Evolutionary conservation across 2,329 filamentous ascomycete species (phyloP).

Genomic region (Sclerotinia subarctica): DNA sequence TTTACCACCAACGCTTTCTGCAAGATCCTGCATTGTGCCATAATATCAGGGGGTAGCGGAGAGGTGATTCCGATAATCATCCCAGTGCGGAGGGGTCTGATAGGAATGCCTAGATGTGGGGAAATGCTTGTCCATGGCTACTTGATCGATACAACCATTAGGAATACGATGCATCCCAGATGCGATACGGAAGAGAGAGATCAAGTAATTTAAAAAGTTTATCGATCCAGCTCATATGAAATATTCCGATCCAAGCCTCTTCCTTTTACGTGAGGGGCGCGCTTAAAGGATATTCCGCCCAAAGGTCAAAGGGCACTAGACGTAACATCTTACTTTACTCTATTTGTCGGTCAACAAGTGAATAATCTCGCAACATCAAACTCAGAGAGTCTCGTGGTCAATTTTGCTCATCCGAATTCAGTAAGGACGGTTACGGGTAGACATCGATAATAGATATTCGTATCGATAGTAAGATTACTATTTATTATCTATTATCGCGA

Average conservation of each 20-base stretch:
- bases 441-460: not conserved
- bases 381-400: conserved; percentile 5
- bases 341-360: conserved; percentile 2
- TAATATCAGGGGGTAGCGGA: conserved; percentile 9
- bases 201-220: not conserved
- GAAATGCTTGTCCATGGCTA: conserved; percentile 12
- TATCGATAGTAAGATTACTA: not conserved
- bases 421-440: not conserved
- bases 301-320: not conserved
- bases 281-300: not conserved
- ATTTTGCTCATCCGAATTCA: not conserved
- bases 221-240: not conserved
- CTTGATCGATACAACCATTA: not conserved
- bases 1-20: not conserved
- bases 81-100: not conserved
- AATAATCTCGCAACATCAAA: not conserved
- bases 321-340: not conserved
- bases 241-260: not conserved
- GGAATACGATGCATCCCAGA: not conserved
- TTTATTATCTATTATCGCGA: not conserved
- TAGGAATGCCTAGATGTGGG: conserved; percentile 12
- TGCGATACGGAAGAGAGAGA: not conserved
- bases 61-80: conserved; percentile 4
- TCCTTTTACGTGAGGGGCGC: not conserved
- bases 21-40: conserved; percentile 10